Percentiles rank a stretch among this genome's conserved stretches.
These are phyloP conservation scores for Pseudozyma sp. DNA, from an alignment of 1,284 basidiomycete genomes.

Conservation along the genomic window DNA sequence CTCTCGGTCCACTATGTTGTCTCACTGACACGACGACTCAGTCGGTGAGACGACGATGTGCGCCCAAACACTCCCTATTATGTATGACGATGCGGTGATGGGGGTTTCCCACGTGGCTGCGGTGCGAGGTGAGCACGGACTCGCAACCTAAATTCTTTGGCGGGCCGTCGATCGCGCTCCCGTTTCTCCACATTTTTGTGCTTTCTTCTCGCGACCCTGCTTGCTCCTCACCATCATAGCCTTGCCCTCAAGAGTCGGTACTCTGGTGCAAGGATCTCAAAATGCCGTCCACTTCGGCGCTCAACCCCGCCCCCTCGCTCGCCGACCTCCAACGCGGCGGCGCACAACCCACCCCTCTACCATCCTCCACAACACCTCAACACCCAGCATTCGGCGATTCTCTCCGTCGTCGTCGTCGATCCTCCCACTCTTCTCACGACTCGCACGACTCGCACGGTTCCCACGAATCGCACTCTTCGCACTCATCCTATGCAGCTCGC, in stretches of 20 bases:
- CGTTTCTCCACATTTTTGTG: constrained; percentile 1
- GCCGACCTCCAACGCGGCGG: constrained; percentile 16
- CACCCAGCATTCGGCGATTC: constrained; percentile 38
- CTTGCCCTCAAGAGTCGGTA: no score
- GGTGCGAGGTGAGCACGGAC: no score
- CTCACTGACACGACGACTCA: no score
- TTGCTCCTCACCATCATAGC: not conserved
- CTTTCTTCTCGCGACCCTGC: not conserved
- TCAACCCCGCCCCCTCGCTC: constrained; percentile 40
- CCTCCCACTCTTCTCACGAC: constrained; percentile 23
- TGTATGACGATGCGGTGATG: no score
- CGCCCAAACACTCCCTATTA: no score
- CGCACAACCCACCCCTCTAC: not conserved
- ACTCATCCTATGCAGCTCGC: constrained; percentile 49
- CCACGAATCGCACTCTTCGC: constrained; percentile 56
- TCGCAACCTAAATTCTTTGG: not conserved
- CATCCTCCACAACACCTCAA: constrained; percentile 10
- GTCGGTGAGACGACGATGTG: no score
- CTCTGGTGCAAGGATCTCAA: not conserved
- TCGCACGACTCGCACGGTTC: constrained; percentile 47
- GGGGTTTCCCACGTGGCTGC: no score
- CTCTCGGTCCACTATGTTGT: no score
- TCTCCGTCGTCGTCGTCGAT: constrained; percentile 24
- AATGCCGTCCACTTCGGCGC: constrained; percentile 24
- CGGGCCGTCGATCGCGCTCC: not conserved